phyloP scores from a whole-genome alignment of 805 yeast genomes.

The Pachysolen tannophilus region DNA sequence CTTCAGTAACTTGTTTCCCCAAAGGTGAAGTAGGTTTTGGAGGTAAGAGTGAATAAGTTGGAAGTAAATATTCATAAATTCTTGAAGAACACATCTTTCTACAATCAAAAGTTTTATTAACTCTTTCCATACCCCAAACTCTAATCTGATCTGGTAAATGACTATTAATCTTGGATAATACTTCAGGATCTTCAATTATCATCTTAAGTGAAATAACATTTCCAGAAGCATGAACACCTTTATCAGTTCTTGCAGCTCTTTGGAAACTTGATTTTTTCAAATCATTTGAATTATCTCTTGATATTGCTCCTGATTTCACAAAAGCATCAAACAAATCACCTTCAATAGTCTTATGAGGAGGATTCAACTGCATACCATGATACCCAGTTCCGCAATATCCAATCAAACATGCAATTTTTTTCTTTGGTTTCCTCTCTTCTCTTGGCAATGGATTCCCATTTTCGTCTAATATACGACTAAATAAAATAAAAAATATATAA shows the following conservation, averaged over 20 bases:
- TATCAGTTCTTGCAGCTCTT: slow-evolving; percentile 86
- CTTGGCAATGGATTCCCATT: slow-evolving; percentile 52
- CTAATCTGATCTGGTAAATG: slow-evolving; percentile 79
- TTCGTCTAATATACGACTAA: slow-evolving; percentile 44
- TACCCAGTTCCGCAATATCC: slow-evolving; percentile 97
- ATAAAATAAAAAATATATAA: slow-evolving; percentile 18
- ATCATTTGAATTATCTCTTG: slow-evolving; percentile 80
- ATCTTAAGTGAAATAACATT: slow-evolving; percentile 79
- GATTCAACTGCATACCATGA: slow-evolving; percentile 93
- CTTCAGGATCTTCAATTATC: slow-evolving; percentile 74
- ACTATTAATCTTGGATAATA: slow-evolving; percentile 65
- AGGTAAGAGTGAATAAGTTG: slow-evolving; percentile 83
- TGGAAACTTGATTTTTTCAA: slow-evolving; percentile 80
- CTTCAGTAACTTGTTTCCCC: slow-evolving; percentile 47
- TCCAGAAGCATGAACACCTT: slow-evolving; percentile 98
- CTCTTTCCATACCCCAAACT: slow-evolving; percentile 88
- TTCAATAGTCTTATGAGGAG: slow-evolving; percentile 84
- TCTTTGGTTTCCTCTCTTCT: slow-evolving; percentile 71
- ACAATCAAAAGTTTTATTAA: slow-evolving; percentile 88
- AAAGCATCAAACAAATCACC: slow-evolving; percentile 82
- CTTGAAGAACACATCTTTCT: slow-evolving; percentile 95
- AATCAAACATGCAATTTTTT: slow-evolving; percentile 81
- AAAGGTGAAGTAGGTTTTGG: slow-evolving; percentile 76
- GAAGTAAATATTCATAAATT: slow-evolving; percentile 87
- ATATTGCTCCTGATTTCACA: slow-evolving; percentile 80